phyloP scores from a whole-genome alignment of 202 grass and related monocot species.

The Carex sylvatica region DNA sequence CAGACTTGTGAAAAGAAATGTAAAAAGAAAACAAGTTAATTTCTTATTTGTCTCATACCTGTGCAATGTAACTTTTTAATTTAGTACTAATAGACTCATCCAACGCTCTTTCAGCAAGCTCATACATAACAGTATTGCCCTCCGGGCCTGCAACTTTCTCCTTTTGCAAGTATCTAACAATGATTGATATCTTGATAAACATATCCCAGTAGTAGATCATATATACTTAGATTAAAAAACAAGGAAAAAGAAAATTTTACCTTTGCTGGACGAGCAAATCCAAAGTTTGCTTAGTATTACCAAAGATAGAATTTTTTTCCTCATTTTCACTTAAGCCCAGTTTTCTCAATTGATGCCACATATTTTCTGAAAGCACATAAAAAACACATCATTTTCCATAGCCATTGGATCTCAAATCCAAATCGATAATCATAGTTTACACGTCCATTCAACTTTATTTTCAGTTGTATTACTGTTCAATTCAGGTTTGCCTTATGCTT shows the following conservation, averaged over 20 bases:
- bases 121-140: constrained; percentile 66
- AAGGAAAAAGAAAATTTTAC: constrained; percentile 24
- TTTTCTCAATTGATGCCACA: constrained; percentile 76
- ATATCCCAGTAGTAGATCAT: background rate
- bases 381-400: background rate
- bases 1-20: background rate
- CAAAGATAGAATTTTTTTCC: constrained; percentile 45
- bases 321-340: constrained; percentile 61
- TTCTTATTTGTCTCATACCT: constrained; percentile 42
- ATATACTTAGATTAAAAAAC: background rate
- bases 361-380: constrained; percentile 55
- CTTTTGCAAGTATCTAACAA: constrained; percentile 74
- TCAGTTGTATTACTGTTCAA: background rate
- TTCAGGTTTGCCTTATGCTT: background rate
- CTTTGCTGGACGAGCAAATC: constrained; percentile 83
- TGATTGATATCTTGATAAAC: background rate
- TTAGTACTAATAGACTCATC: constrained; percentile 55
- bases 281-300: constrained; percentile 73
- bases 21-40: background rate
- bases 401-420: background rate
- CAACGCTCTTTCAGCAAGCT: constrained; percentile 85
- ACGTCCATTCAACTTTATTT: background rate
- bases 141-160: constrained; percentile 81
- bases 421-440: background rate
- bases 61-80: constrained; percentile 65